These are phyloP conservation scores for Coemansia sp. DNA, from an alignment of 192 early-diverging fungal genomes.

Conservation along the genomic window DNA sequence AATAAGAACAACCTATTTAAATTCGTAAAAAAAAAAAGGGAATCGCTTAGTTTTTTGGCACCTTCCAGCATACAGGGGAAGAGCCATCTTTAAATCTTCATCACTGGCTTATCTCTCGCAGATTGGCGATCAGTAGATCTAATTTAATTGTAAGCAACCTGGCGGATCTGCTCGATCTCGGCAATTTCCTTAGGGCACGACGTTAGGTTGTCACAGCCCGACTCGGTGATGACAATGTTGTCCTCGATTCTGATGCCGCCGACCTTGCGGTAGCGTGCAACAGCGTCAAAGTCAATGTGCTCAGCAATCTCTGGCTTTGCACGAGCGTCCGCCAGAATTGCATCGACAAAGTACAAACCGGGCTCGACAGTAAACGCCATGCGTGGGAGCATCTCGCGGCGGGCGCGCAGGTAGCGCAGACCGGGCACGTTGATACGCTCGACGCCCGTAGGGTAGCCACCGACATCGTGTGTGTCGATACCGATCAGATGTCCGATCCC, in stretches of 20 bases:
- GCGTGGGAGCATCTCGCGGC: constrained; percentile 67
- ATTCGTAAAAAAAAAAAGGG: constrained; percentile 6
- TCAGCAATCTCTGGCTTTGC: constrained; percentile 54
- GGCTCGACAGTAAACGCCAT: constrained; percentile 95
- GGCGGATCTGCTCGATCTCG: constrained; percentile 64
- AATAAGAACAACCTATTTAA: constrained; percentile 1
- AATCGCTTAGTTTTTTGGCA: not conserved
- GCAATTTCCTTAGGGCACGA: constrained; percentile 70
- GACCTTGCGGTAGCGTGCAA: constrained; percentile 69
- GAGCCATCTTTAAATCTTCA: constrained; percentile 5
- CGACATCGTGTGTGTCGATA: constrained; percentile 87
- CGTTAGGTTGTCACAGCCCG: constrained; percentile 82
- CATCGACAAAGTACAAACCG: constrained; percentile 89
- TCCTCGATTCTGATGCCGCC: constrained; percentile 95
- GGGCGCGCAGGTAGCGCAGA: constrained; percentile 71
- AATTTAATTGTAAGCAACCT: constrained; percentile 7
- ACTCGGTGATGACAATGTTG: constrained; percentile 76
- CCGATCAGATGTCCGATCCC: constrained; percentile 88
- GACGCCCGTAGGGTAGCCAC: constrained; percentile 69
- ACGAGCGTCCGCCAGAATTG: constrained; percentile 65
- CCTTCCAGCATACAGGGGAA: not conserved
- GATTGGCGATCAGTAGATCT: constrained; percentile 9
- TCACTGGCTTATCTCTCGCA: constrained; percentile 9
- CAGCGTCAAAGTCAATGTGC: constrained; percentile 64
- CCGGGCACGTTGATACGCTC: constrained; percentile 69